Base-by-base conservation (phyloP, 768 basidiomycete genomes). In the Hemileccinum rubropunctum region DNA sequence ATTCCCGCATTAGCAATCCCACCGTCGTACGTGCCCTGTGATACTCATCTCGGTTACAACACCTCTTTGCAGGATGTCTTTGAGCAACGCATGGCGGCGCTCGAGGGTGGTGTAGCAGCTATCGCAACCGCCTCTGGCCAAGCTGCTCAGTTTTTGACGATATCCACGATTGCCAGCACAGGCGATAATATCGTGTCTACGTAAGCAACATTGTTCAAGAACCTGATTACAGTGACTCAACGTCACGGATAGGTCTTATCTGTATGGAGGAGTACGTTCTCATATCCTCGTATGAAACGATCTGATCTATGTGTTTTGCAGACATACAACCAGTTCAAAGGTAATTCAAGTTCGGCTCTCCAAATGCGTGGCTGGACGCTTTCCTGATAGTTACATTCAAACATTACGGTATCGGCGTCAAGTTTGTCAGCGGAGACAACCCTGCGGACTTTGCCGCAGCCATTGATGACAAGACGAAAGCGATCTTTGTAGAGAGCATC, bases 121-220 rank as follows among this genome's bases (percentile, higher is more conserved):
- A 76, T 91, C 3, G 88, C 88, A 3, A 76, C 83, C 0, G 71
- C 86, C 4, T 86, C 84, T 47, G 90, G 89, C 0, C 88, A 89
- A 62, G 73, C 85, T 7, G 90, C 88, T 0, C 88, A 91, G 58
- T 86, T 90, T 67, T 71, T 89, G 65, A 75, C 88, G 2, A 79
- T 90, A 52, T 65, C 77, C 1, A 76, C 81, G 26, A 64, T 88
- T 36, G 81, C 84, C 2, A 68, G 74, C 2, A 63, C 75, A 6
- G 89, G 90, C 1, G 89, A 91, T 60, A 92, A 91, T 62, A 86
- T 91, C 47, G 80, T 91, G 6, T 79, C 84, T 2, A 79, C 84
- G 81, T 84, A 52, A 66, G 81, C 71, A 3, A 15, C 10, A 15
- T 68, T 14, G 75, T 80, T 28, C 82, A 82, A 3, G 20, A 28